A percentile compares a stretch with the other conserved stretches of the same genome.
These are phyloP conservation scores for Umbelopsis sp. DNA, from an alignment of 192 early-diverging fungal genomes.

Conservation along the genomic window DNA sequence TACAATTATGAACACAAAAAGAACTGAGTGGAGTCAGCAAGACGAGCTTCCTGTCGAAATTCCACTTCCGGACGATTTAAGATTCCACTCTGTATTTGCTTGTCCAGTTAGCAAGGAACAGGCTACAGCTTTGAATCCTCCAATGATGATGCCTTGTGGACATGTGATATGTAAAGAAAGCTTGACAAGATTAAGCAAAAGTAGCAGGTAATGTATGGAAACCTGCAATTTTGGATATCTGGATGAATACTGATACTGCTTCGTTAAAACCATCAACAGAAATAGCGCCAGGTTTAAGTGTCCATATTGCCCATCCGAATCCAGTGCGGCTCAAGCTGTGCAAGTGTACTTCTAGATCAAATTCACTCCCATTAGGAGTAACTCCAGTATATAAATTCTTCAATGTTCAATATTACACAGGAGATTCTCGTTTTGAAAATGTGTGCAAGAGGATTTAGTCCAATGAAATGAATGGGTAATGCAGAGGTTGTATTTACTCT, in stretches of 20 bases:
- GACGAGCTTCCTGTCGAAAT: constrained; percentile 94
- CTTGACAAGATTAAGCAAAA: constrained; percentile 79
- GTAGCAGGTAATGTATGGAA: constrained; percentile 48
- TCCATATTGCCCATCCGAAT: constrained; percentile 94
- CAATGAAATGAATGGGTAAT: too few relatives aligned
- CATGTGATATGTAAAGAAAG: constrained; percentile 95
- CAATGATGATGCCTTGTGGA: constrained; percentile 97
- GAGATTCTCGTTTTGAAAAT: neutral
- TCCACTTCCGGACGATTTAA: constrained; percentile 78
- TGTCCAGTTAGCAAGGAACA: constrained; percentile 98
- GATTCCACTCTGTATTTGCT: constrained; percentile 94
- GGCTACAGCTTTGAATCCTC: constrained; percentile 89
- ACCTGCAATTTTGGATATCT: neutral
- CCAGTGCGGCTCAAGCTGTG: constrained; percentile 73
- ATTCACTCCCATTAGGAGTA: neutral
- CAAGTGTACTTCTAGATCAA: constrained; percentile 78
- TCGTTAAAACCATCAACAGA: neutral
- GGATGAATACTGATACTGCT: constrained; percentile 10
- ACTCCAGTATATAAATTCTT: neutral
- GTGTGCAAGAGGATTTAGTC: too few relatives aligned
- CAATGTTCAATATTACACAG: neutral
- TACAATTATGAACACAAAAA: constrained; percentile 81
- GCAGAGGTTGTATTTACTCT: too few relatives aligned
- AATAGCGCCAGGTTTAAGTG: constrained; percentile 84
- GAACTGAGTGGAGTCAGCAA: constrained; percentile 88